Evolutionary conservation across 768 basidiomycete species (phyloP), one percentile per base, ranked within the genome.

Genomic region (Phaeotremella fagi): DNA sequence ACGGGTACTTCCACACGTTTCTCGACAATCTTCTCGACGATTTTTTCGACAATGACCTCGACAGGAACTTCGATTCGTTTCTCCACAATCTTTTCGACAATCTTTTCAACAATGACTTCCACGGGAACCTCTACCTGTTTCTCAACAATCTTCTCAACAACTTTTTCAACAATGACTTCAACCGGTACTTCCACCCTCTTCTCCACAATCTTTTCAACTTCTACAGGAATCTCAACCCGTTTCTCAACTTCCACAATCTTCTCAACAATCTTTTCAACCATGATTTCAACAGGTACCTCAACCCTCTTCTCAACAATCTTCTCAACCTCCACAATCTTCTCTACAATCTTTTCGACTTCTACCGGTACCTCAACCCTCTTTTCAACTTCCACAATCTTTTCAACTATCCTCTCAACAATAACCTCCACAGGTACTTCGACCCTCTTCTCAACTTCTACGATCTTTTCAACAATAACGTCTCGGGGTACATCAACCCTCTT

Each of bases 171-270:
- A 23, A 50, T 52, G 44, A 63, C 64, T 31, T 63, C 55, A 18
- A 54, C 58, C 54, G 65, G 66, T 45, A 74, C 66, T 28, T 73
- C 72, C 29, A 62, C 57, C 31, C 50, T 55, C 52, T 61, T 59
- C 42, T 29, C 54, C 35, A 52, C 50, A 4, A 35, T 37, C 22
- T 48, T 56, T 16, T 59, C 55, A 18, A 69, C 67, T 37, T 71
- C 67, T 23, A 71, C 62, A 35, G 37, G 50, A 24, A 57, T 47
- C 35, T 62, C 59, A 25, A 63, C 49, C n/a, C 36, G 48, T 50
- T 58, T 58, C 29, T 70, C 68, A 24, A 66, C 55, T n/a, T n/a
- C n/a, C n/a, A n/a, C n/a, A 15, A 59, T 47, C 23, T 48, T 54
- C 14, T 71, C 65, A 16, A 70, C 61, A 9, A 50, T 47, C 3